A percentile compares a stretch with the other conserved stretches of the same genome.
phyloP scores from a whole-genome alignment of 2,329 filamentous ascomycete species.

The Pestalotiopsis sp. region DNA sequence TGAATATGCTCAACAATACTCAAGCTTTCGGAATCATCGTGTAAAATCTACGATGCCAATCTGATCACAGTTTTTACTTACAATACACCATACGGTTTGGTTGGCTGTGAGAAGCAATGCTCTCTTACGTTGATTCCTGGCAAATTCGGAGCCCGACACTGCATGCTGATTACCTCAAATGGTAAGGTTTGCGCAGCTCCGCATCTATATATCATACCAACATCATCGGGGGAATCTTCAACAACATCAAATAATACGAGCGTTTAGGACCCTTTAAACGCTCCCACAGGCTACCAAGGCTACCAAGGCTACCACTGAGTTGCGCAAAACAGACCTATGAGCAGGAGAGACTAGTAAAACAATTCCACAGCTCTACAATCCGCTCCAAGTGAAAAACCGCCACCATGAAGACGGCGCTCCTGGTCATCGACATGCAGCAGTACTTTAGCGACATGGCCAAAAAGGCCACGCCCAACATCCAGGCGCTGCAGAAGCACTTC shows the following conservation, averaged over 20 bases:
- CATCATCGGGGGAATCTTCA: background rate
- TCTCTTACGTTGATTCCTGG: too few relatives aligned
- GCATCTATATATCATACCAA: background rate
- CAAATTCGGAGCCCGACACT: background rate
- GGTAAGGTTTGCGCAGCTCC: background rate
- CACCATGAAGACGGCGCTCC: conserved; percentile 33
- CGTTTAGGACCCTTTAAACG: background rate
- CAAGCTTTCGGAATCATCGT: too few relatives aligned
- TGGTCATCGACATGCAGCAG: conserved; percentile 43
- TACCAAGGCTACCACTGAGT: background rate
- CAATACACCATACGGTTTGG: too few relatives aligned
- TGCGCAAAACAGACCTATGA: background rate
- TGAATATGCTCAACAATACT: too few relatives aligned
- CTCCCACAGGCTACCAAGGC: too few relatives aligned
- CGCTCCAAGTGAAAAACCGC: background rate
- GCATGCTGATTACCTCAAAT: background rate
- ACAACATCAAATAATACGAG: background rate
- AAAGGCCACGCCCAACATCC: conserved; percentile 35
- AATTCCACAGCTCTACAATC: background rate
- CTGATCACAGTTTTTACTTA: too few relatives aligned
- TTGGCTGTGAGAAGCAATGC: too few relatives aligned
- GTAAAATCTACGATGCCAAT: too few relatives aligned
- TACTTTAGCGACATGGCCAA: conserved; percentile 37
- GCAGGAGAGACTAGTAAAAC: background rate
- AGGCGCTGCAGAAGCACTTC: conserved; percentile 27